These are phyloP conservation scores for Coniosporium tulheliwenetii DNA, from an alignment of 2,329 filamentous ascomycete species.

Conservation along the genomic window DNA sequence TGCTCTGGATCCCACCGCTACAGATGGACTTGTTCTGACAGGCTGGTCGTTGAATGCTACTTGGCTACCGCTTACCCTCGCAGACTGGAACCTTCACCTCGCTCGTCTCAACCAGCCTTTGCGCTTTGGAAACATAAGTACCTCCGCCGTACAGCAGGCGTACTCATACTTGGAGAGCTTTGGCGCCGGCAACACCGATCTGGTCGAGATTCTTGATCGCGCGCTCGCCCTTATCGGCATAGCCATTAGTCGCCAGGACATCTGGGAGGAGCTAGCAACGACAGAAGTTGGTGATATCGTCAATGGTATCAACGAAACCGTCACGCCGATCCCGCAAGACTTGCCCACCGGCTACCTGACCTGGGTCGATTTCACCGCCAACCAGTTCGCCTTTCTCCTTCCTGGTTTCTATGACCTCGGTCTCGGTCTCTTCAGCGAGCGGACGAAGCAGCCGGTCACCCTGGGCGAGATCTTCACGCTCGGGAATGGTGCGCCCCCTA, in stretches of 20 bases:
- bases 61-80: slow-evolving; percentile 1
- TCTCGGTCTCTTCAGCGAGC: background rate
- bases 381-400: slow-evolving; percentile 1
- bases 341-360: slow-evolving; percentile 1
- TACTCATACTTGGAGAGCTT: background rate
- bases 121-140: slow-evolving; percentile 4
- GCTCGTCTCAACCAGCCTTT: slow-evolving; percentile 5
- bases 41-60: slow-evolving; percentile 4
- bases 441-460: slow-evolving; percentile 39
- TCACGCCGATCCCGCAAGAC: background rate
- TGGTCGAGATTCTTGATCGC: slow-evolving; percentile 5
- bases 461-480: slow-evolving; percentile 44
- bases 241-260: slow-evolving; percentile 8
- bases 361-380: slow-evolving; percentile 1
- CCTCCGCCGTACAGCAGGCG: background rate
- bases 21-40: slow-evolving; percentile 7
- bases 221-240: slow-evolving; percentile 15
- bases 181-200: background rate
- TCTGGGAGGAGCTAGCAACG: slow-evolving; percentile 6
- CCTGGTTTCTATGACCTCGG: background rate
- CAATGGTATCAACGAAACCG: slow-evolving; percentile 11
- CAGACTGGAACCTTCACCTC: slow-evolving; percentile 4
- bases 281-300: slow-evolving; percentile 9
- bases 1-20: slow-evolving; percentile 3
- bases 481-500: slow-evolving; percentile 18